A percentile compares a stretch with the other conserved stretches of the same genome.
Conservation (phyloP, 2,329 filamentous ascomycete genomes). For the Fusarium sp. region DNA sequence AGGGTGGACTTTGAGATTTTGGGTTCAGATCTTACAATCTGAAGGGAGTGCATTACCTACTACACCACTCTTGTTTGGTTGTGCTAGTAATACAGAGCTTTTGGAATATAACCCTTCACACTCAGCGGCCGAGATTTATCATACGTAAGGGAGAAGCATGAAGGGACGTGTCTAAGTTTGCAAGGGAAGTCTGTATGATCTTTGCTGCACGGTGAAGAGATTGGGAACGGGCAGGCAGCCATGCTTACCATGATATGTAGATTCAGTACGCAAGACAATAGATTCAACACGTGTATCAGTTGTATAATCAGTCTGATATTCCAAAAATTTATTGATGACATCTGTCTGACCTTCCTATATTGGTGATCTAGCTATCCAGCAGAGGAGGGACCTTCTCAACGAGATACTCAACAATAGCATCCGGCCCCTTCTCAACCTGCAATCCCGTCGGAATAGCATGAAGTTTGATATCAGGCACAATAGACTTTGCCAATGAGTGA, state of each 20-base stretch:
- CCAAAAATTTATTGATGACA: fast-evolving
- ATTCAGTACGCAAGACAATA: fast-evolving
- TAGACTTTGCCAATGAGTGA: conserved; percentile 12
- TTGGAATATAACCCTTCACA: background rate
- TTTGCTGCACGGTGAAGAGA: background rate
- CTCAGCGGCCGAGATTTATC: fast-evolving
- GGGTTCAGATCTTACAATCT: background rate
- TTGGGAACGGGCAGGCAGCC: background rate
- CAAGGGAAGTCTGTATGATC: fast-evolving
- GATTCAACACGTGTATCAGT: fast-evolving
- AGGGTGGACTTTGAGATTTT: background rate
- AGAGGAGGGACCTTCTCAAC: conserved; percentile 14
- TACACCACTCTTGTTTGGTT: background rate
- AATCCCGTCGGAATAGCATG: conserved; percentile 10
- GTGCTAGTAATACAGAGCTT: background rate
- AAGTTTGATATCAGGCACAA: conserved; percentile 3
- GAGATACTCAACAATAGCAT: conserved; percentile 13
- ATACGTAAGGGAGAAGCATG: fast-evolving
- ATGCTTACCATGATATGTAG: background rate
- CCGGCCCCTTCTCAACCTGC: conserved; percentile 2
- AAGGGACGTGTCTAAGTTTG: background rate
- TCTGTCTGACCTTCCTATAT: fast-evolving
- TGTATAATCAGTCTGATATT: background rate
- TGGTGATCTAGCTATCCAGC: background rate
- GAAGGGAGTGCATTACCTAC: background rate